phyloP scores from a whole-genome alignment of 2,329 filamentous ascomycete genomes.

The Aureobasidium lini region DNA sequence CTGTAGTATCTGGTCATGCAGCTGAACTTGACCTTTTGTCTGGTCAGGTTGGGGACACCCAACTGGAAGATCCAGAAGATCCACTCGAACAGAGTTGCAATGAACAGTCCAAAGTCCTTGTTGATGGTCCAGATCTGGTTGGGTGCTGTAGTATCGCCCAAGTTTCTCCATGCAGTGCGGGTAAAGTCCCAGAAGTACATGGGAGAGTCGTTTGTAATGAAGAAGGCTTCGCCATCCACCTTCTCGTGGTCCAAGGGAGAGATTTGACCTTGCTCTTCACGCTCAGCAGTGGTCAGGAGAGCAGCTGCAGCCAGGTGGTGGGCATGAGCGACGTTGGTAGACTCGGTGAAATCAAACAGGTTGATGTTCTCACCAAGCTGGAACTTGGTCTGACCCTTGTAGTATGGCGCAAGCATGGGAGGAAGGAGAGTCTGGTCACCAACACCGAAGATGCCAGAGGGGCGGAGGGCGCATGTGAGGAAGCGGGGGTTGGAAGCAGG shows the following conservation, averaged over 20 bases:
- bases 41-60: constrained; percentile 40
- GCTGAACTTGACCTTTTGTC: constrained; percentile 52
- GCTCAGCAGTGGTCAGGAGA: constrained; percentile 38
- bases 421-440: constrained; percentile 41
- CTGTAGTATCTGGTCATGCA: constrained; percentile 73
- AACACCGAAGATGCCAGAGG: constrained; percentile 45
- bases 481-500: constrained; percentile 33
- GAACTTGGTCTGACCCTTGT: constrained; percentile 41
- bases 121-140: constrained; percentile 36
- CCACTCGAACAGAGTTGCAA: constrained; percentile 39
- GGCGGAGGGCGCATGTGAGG: constrained; percentile 43
- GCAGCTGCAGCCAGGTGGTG: constrained; percentile 45
- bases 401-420: constrained; percentile 37
- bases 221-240: constrained; percentile 45
- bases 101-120: constrained; percentile 33
- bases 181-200: constrained; percentile 47
- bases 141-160: constrained; percentile 32
- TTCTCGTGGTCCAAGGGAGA: constrained; percentile 39
- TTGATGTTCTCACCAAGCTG: constrained; percentile 47
- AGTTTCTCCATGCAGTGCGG: constrained; percentile 38
- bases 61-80: constrained; percentile 35
- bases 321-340: constrained; percentile 45
- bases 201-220: constrained; percentile 45
- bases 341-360: constrained; percentile 48
- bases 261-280: constrained; percentile 23